Evolutionary conservation across 352 stramenopile species (phyloP).

Genomic region (Phytopythium sindhum): DNA sequence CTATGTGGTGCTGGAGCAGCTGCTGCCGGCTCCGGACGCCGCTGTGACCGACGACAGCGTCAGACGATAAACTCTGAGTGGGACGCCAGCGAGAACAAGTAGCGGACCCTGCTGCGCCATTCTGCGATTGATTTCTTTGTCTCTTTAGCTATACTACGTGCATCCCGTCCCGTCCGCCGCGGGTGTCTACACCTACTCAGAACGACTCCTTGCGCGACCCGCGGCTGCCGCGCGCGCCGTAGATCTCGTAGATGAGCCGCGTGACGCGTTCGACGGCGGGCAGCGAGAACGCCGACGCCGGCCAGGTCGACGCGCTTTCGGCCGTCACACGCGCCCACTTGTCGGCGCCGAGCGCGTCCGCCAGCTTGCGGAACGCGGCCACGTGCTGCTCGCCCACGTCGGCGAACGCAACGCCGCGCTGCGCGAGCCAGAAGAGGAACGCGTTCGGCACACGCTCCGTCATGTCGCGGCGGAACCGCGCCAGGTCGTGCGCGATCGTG

Average conservation of each 20-base stretch:
- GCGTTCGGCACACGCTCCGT: constrained; percentile 68
- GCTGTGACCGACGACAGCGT: not conserved
- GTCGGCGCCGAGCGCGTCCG: constrained; percentile 22
- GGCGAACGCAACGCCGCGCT: constrained; percentile 28
- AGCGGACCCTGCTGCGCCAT: not conserved
- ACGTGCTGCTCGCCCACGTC: constrained; percentile 32
- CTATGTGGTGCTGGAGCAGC: constrained; percentile 71
- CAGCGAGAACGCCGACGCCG: constrained; percentile 46
- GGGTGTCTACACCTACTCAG: constrained; percentile 11
- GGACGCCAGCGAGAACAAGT: not conserved
- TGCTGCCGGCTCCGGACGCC: constrained; percentile 1
- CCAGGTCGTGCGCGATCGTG: constrained; percentile 77
- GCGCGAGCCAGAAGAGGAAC: constrained; percentile 71
- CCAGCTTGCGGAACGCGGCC: constrained; percentile 42
- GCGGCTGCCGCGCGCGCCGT: constrained; percentile 42
- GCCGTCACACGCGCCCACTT: constrained; percentile 51
- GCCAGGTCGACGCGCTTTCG: constrained; percentile 24
- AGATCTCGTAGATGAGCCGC: constrained; percentile 60
- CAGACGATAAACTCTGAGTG: not conserved
- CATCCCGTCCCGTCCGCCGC: not conserved
- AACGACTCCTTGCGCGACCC: constrained; percentile 52
- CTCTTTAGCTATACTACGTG: not conserved
- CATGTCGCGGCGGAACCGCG: constrained; percentile 57
- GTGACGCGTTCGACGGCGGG: constrained; percentile 56
- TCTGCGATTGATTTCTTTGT: not conserved